Percentiles rank a stretch among this genome's conserved stretches.
These are phyloP conservation scores for Arachis stenosperma DNA, from an alignment of 306 rosid species.

Conservation along the genomic window DNA sequence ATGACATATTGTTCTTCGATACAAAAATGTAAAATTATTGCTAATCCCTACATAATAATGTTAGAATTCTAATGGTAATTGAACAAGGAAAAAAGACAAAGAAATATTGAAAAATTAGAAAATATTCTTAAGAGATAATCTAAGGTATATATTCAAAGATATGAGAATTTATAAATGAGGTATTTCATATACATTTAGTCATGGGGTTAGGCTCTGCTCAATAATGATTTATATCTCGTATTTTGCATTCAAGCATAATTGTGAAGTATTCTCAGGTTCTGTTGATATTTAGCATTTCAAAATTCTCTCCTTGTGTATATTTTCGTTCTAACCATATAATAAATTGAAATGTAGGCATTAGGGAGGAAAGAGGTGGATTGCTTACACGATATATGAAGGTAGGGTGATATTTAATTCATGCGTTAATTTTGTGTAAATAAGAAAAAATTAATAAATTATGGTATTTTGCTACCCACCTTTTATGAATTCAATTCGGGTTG, in stretches of 20 bases:
- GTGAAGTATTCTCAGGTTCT: conserved; percentile 20
- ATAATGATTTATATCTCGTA: background rate
- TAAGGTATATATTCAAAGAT: no score
- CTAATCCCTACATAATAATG: no score
- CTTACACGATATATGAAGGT: conserved; percentile 92
- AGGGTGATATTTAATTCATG: conserved; percentile 29
- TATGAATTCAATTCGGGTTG: conserved; percentile 20
- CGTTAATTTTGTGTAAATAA: conserved; percentile 4
- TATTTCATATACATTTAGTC: background rate
- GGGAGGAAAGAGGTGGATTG: conserved; percentile 66
- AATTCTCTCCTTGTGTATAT: conserved; percentile 19
- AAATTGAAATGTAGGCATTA: conserved; percentile 53
- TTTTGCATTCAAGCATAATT: conserved; percentile 23
- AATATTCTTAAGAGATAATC: no score
- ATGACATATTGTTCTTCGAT: no score
- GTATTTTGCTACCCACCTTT: conserved; percentile 15
- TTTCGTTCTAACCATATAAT: conserved; percentile 45
- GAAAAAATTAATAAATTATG: background rate
- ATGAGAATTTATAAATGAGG: no score
- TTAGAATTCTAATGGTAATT: no score
- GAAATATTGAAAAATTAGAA: no score
- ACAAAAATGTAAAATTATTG: no score
- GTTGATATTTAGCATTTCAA: conserved; percentile 14
- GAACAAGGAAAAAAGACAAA: no score
- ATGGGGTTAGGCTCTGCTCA: conserved; percentile 3